phyloP scores from a whole-genome alignment of 305 asterid species.

The Fraxinus paxiana region DNA sequence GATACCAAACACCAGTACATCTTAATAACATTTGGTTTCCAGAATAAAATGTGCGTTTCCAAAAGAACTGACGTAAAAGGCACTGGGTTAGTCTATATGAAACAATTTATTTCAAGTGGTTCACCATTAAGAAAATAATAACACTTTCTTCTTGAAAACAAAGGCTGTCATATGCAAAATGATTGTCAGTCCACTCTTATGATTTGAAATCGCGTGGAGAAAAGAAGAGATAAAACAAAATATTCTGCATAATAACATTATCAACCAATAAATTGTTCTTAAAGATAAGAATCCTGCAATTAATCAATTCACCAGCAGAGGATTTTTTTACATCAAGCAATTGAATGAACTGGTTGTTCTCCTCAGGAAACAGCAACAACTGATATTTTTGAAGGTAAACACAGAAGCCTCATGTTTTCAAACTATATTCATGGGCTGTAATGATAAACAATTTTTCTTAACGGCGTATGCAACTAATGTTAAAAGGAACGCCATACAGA shows the following conservation, averaged over 20 bases:
- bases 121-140: background rate
- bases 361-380: background rate
- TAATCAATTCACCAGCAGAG: background rate
- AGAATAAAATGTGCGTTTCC: slow-evolving; percentile 1
- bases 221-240: background rate
- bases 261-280: background rate
- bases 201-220: slow-evolving; percentile 11
- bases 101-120: background rate
- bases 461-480: background rate
- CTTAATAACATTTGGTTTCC: background rate
- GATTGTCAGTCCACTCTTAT: background rate
- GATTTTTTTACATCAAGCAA: background rate
- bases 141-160: background rate
- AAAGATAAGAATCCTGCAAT: background rate
- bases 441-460: background rate
- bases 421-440: background rate
- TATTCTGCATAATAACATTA: background rate
- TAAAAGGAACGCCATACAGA: background rate
- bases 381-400: background rate
- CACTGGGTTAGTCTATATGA: background rate
- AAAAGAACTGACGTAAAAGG: background rate
- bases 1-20: background rate
- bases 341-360: background rate
- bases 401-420: background rate
- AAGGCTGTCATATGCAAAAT: background rate